These are phyloP conservation scores for Vitellaria paradoxa DNA, from an alignment of 179 eudicot species.

Conservation along the genomic window DNA sequence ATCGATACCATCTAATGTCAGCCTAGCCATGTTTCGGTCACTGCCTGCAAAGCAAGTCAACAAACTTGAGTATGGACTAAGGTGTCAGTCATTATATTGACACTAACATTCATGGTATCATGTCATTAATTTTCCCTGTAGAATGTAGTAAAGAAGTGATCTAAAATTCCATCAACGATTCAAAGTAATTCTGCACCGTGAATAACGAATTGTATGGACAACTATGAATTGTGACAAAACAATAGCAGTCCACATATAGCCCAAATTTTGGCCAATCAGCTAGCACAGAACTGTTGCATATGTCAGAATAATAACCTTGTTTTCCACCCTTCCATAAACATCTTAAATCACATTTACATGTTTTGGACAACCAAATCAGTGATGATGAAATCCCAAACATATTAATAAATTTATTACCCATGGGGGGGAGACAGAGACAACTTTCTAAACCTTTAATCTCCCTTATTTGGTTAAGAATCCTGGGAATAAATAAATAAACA, in stretches of 20 bases:
- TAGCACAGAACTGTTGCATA: background rate
- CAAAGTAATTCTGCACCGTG: background rate
- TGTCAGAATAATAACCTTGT: background rate
- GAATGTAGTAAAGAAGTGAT: background rate
- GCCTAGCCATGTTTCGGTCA: slow-evolving; percentile 59
- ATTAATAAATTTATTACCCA: no score
- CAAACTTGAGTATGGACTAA: background rate
- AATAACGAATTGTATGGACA: background rate
- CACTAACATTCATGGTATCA: background rate
- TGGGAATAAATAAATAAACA: background rate
- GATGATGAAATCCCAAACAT: background rate
- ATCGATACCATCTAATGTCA: slow-evolving; percentile 93
- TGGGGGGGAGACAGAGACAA: no score
- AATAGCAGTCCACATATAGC: background rate
- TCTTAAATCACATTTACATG: background rate
- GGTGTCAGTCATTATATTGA: background rate
- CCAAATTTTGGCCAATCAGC: background rate
- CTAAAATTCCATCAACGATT: background rate
- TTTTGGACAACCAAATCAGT: background rate
- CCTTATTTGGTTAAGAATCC: background rate
- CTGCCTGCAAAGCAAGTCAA: slow-evolving; percentile 60
- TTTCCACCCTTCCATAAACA: background rate
- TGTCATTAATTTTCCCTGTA: background rate
- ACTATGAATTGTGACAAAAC: background rate
- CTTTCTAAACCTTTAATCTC: background rate